Evolutionary conservation across 768 basidiomycete genomes (phyloP).

Genomic region (Tylopilus subfusipes): DNA sequence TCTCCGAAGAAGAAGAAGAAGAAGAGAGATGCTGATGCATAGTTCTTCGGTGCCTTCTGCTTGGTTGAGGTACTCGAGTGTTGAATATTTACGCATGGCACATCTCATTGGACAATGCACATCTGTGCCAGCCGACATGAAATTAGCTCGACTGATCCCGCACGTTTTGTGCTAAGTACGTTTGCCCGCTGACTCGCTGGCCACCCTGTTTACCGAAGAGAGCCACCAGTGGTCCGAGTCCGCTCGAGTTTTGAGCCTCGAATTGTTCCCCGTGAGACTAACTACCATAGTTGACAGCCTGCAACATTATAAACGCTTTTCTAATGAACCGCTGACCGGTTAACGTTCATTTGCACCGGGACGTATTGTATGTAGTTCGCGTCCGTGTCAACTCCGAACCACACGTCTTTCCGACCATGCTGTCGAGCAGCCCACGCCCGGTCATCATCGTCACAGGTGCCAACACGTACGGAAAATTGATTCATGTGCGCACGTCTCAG

Average conservation of each 20-base stretch:
- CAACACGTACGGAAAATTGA: constrained; percentile 46
- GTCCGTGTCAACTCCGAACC: neutral
- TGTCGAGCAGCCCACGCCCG: constrained; percentile 31
- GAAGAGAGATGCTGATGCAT: constrained; percentile 32
- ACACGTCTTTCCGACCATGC: constrained; percentile 22
- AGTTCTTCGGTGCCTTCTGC: constrained; percentile 3
- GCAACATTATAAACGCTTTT: too few species aligned
- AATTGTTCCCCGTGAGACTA: too few species aligned
- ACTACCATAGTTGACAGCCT: too few species aligned
- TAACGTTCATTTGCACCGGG: too few species aligned
- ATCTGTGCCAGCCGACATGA: neutral
- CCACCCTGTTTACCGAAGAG: too few species aligned
- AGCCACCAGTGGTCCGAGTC: too few species aligned
- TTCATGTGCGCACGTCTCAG: neutral
- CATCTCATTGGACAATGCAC: constrained; percentile 1
- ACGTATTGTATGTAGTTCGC: too few species aligned
- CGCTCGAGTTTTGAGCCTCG: too few species aligned
- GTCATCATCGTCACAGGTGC: constrained; percentile 69
- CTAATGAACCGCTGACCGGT: too few species aligned
- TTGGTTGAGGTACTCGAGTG: neutral
- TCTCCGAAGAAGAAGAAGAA: constrained; percentile 45
- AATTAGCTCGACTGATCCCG: neutral
- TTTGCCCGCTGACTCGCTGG: too few species aligned
- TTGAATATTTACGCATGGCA: constrained; percentile 1
- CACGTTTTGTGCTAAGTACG: too few species aligned